Evolutionary conservation across 495 filamentous ascomycete genomes (phyloP).

Genomic region (Aeminium ludgeri): DNA sequence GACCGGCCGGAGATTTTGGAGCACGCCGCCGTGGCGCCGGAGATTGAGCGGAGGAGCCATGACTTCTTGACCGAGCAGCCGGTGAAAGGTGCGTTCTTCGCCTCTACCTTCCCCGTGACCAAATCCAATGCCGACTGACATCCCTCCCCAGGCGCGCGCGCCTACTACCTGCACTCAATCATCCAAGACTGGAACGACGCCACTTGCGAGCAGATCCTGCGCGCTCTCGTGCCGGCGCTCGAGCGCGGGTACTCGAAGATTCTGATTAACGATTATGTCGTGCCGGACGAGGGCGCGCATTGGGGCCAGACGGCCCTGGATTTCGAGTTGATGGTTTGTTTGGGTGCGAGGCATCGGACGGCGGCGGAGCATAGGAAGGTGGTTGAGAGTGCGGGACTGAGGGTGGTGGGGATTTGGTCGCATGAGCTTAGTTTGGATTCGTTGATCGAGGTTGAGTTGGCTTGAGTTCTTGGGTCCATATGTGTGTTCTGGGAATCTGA

Average conservation of each 20-base stretch:
- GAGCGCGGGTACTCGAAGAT: conserved; percentile 32
- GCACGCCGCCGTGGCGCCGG: conserved; percentile 9
- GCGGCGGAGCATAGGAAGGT: conserved; percentile 25
- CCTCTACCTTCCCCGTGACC: no score
- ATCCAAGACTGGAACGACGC: conserved; percentile 13
- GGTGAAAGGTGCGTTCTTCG: conserved; percentile 15
- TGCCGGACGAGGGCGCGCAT: conserved; percentile 29
- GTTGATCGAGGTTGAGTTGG: no score
- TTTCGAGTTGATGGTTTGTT: conserved; percentile 29
- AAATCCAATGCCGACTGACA: no score
- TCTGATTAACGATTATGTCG: conserved; percentile 37
- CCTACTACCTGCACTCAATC: conserved; percentile 21
- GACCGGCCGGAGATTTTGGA: conserved; percentile 29
- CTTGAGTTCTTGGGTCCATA: no score
- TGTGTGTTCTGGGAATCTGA: no score
- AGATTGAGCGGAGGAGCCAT: conserved; percentile 16
- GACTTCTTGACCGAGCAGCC: conserved; percentile 39
- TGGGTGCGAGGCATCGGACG: conserved; percentile 24
- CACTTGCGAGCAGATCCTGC: conserved; percentile 4
- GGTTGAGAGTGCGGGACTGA: conserved; percentile 27
- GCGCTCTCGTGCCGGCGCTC: conserved; percentile 23
- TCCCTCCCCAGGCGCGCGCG: conserved; percentile 15
- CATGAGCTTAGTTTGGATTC: no score
- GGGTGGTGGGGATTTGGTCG: conserved; percentile 26
- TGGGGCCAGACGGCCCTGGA: conserved; percentile 31